Evolutionary conservation across 2,329 filamentous ascomycete genomes (phyloP).

Genomic region (Apiospora kogelbergensis): DNA sequence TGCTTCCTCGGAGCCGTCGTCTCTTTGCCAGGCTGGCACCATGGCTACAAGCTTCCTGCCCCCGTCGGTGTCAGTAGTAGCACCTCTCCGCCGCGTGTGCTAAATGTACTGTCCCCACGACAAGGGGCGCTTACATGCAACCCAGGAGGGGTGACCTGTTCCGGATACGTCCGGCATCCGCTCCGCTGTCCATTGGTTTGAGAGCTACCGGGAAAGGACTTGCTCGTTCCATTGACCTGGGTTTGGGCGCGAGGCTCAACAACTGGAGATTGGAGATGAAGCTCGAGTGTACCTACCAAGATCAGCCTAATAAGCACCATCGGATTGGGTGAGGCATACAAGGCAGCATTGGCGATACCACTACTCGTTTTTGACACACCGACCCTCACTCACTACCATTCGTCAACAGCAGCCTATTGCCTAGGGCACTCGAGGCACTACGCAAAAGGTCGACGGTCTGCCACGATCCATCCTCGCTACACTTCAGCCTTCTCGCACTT

Average conservation of each 20-base stretch:
- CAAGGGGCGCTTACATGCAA: constrained; percentile 7
- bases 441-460: background rate
- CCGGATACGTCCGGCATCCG: constrained; percentile 7
- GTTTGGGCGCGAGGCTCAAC: background rate
- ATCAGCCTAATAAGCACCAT: background rate
- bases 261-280: constrained; percentile 7
- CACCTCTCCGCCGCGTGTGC: constrained; percentile 5
- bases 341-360: background rate
- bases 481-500: background rate
- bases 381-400: background rate
- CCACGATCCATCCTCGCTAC: background rate
- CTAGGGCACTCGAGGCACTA: background rate
- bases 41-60: constrained; percentile 6
- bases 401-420: background rate
- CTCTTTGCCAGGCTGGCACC: background rate
- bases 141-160: constrained; percentile 3
- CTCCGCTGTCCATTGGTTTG: constrained; percentile 7
- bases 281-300: background rate
- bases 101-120: constrained; percentile 2
- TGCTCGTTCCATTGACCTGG: constrained; percentile 4
- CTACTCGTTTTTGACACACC: background rate
- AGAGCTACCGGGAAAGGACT: constrained; percentile 4
- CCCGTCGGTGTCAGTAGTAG: constrained; percentile 3
- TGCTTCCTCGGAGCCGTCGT: background rate
- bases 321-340: background rate